Evolutionary conservation across 2,329 filamentous ascomycete genomes (phyloP).

Genomic region (Aureobasidium sp.): DNA sequence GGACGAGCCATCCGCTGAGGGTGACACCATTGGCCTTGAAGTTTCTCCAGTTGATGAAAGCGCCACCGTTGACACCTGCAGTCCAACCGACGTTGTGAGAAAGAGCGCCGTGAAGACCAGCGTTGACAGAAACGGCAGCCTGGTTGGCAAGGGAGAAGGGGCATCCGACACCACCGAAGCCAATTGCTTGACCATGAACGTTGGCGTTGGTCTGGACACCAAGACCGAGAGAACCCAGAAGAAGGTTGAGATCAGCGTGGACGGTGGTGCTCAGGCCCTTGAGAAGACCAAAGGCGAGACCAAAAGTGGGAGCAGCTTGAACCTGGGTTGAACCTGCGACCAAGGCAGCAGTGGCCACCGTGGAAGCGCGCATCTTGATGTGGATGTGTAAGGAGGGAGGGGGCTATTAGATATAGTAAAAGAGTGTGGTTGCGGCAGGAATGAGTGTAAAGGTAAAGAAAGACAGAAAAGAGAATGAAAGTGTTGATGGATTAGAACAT

Average conservation of each 20-base stretch:
- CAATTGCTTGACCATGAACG: slow-evolving; percentile 1
- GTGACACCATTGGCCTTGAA: slow-evolving; percentile 20
- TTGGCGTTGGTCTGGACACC: background rate
- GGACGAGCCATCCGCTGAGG: slow-evolving; percentile 26
- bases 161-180: background rate
- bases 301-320: slow-evolving; percentile 8
- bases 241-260: background rate
- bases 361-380: slow-evolving; percentile 2
- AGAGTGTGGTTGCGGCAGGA: background rate
- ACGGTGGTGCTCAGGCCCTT: background rate
- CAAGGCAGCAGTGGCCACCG: slow-evolving; percentile 1
- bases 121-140: slow-evolving; percentile 1
- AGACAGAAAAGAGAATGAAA: background rate
- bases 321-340: slow-evolving; percentile 6
- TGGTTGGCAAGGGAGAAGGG: background rate
- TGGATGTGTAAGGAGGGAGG: background rate
- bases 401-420: background rate
- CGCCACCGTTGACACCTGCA: background rate
- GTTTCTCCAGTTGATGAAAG: slow-evolving; percentile 17
- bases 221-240: background rate
- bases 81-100: slow-evolving; percentile 3
- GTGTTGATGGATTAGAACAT: background rate
- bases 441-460: background rate
- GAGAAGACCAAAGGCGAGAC: background rate
- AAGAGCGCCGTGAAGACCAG: background rate